Percentiles rank a stretch among this genome's conserved stretches.
Conservation (phyloP, 495 filamentous ascomycete genomes). For the Haplographium delicatum region DNA sequence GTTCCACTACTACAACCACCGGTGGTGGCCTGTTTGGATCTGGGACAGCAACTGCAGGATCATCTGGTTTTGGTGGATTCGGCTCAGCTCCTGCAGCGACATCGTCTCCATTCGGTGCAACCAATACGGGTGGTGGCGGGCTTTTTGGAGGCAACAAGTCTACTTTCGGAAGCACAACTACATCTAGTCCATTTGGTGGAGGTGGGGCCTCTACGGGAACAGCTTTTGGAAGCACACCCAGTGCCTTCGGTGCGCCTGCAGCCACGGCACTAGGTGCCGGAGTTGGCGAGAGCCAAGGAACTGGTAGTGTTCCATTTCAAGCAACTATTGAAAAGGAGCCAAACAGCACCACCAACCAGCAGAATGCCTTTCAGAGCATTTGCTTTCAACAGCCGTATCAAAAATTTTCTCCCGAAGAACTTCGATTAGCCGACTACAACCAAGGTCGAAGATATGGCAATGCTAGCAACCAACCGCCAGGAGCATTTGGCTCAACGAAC, state of each 20-base stretch:
- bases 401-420: slow-evolving; percentile 86
- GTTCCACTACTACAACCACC: slow-evolving; percentile 27
- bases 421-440: slow-evolving; percentile 83
- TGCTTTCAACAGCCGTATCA: slow-evolving; percentile 79
- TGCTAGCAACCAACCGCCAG: slow-evolving; percentile 69
- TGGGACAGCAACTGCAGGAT: slow-evolving; percentile 38
- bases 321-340: slow-evolving; percentile 78
- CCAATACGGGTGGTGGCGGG: slow-evolving; percentile 36
- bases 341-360: slow-evolving; percentile 42
- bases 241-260: slow-evolving; percentile 42
- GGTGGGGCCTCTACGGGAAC: slow-evolving; percentile 7
- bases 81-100: slow-evolving; percentile 23
- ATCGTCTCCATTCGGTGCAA: slow-evolving; percentile 35
- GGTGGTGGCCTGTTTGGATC: slow-evolving; percentile 38
- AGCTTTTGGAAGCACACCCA: slow-evolving; percentile 27
- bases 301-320: slow-evolving; percentile 67
- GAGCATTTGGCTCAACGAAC: slow-evolving; percentile 71
- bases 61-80: slow-evolving; percentile 44
- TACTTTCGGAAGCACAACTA: slow-evolving; percentile 41
- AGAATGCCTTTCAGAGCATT: slow-evolving; percentile 81
- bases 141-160: slow-evolving; percentile 38
- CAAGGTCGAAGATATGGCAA: slow-evolving; percentile 80
- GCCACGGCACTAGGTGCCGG: slow-evolving; percentile 35
- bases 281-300: slow-evolving; percentile 54
- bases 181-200: slow-evolving; percentile 37